Evolutionary conservation across 78 protist genomes (phyloP).

Genomic region (Cyanophora paradoxa): DNA sequence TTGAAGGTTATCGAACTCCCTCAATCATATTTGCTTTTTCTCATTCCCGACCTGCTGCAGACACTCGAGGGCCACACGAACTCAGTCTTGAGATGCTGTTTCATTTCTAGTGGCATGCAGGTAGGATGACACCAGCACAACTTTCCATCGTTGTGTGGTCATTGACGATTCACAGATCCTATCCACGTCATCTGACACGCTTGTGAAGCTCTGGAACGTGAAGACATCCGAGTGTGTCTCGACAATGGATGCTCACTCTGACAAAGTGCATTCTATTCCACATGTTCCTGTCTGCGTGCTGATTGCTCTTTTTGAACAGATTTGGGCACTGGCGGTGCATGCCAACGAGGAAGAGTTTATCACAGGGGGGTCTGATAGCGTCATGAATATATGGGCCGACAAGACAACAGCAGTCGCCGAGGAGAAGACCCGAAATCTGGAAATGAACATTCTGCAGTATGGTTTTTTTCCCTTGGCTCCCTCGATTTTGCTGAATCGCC

Average conservation of each 20-base stretch:
- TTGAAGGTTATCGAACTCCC: too few species aligned
- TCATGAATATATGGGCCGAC: slow-evolving; percentile 52
- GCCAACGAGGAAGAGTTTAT: slow-evolving; percentile 40
- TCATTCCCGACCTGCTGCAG: too few species aligned
- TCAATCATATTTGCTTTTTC: too few species aligned
- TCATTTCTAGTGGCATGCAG: slow-evolving; percentile 68
- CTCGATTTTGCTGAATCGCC: not conserved
- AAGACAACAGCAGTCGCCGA: slow-evolving; percentile 26
- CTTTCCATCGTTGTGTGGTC: too few species aligned
- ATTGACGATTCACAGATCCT: too few species aligned
- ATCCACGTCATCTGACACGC: slow-evolving; percentile 63
- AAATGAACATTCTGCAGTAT: slow-evolving; percentile 24
- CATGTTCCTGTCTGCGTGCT: too few species aligned
- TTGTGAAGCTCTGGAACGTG: slow-evolving; percentile 75
- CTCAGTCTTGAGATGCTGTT: slow-evolving; percentile 51
- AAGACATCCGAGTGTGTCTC: too few species aligned
- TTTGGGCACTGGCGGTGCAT: slow-evolving; percentile 68
- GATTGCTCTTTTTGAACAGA: not conserved
- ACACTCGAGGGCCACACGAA: slow-evolving; percentile 77
- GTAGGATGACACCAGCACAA: too few species aligned
- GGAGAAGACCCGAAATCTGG: slow-evolving; percentile 21
- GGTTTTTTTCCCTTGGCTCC: too few species aligned
- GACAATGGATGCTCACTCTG: slow-evolving; percentile 70
- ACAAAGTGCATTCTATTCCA: slow-evolving; percentile 28
- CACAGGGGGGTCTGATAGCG: slow-evolving; percentile 73